These are phyloP conservation scores for Saturnispora halmiae DNA, from an alignment of 805 yeast genomes.

Conservation along the genomic window DNA sequence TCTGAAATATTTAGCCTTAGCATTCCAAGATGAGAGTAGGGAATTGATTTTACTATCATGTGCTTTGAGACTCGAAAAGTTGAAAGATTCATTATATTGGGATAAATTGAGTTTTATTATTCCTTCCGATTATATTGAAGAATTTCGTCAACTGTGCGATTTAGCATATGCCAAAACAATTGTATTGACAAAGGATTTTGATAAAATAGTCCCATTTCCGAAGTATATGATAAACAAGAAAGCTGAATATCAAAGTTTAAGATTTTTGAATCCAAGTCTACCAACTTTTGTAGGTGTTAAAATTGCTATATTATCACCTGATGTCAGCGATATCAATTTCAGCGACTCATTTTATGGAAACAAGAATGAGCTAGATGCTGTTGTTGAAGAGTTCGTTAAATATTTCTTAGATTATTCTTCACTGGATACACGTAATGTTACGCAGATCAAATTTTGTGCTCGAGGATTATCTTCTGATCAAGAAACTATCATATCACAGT, in stretches of 20 bases:
- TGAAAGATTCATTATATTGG: slow-evolving; percentile 41
- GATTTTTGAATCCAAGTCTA: slow-evolving; percentile 1
- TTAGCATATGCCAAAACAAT: slow-evolving; percentile 42
- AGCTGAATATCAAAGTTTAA: slow-evolving; percentile 8
- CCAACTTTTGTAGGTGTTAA: slow-evolving; percentile 6
- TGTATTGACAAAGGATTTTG: slow-evolving; percentile 46
- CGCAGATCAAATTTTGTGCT: slow-evolving; percentile 51
- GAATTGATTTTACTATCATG: slow-evolving; percentile 34
- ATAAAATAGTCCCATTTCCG: slow-evolving; percentile 40
- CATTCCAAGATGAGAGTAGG: slow-evolving; percentile 30
- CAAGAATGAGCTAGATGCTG: slow-evolving; percentile 3
- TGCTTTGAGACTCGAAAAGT: slow-evolving; percentile 33
- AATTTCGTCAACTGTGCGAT: slow-evolving; percentile 36
- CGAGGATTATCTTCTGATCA: slow-evolving; percentile 47
- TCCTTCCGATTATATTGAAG: slow-evolving; percentile 29
- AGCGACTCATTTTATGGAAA: not conserved
- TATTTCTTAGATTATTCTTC: slow-evolving; percentile 30
- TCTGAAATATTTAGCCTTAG: slow-evolving; percentile 31
- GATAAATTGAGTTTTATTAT: slow-evolving; percentile 25
- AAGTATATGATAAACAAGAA: slow-evolving; percentile 28
- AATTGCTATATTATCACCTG: slow-evolving; percentile 6
- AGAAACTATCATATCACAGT: slow-evolving; percentile 42
- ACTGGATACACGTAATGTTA: slow-evolving; percentile 34
- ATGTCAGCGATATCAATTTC: slow-evolving; percentile 2
- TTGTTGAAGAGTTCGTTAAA: slow-evolving; percentile 38